Conservation (phyloP, 1,284 basidiomycete genomes). For the Gymnopus androsaceus region DNA sequence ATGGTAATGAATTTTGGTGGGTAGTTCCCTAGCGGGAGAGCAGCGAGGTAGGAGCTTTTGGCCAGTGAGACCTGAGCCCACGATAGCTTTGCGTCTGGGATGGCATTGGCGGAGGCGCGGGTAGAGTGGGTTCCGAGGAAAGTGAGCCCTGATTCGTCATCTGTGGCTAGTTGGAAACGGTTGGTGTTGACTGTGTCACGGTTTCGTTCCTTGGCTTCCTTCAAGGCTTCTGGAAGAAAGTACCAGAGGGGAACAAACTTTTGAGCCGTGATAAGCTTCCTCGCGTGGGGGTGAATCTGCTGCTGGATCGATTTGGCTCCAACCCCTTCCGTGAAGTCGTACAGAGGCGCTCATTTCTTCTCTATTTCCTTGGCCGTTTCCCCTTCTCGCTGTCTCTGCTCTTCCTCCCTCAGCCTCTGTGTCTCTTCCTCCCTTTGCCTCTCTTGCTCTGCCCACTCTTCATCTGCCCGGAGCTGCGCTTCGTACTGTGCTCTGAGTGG, state of each 20-base stretch:
- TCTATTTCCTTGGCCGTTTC: conserved; percentile 5
- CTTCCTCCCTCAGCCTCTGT: background rate
- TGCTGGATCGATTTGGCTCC: background rate
- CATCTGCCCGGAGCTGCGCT: background rate
- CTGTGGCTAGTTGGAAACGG: background rate
- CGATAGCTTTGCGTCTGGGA: background rate
- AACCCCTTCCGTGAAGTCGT: background rate
- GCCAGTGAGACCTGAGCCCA: background rate
- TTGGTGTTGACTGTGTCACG: background rate
- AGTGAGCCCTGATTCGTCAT: background rate
- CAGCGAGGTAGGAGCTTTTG: background rate
- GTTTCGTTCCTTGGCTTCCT: background rate
- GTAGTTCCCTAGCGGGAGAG: background rate
- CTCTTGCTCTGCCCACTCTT: background rate
- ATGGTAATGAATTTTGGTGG: background rate
- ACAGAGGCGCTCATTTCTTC: conserved; percentile 4
- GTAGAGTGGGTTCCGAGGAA: background rate
- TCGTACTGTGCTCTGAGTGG: background rate
- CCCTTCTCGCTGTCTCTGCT: background rate
- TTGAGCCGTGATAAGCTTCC: background rate
- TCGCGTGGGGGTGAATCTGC: background rate
- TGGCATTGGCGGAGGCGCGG: conserved; percentile 1
- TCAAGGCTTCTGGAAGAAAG: background rate
- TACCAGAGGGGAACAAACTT: conserved; percentile 5
- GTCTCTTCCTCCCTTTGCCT: background rate